phyloP scores from a whole-genome alignment of 2,329 filamentous ascomycete species.

The Penicillium nordicum region DNA sequence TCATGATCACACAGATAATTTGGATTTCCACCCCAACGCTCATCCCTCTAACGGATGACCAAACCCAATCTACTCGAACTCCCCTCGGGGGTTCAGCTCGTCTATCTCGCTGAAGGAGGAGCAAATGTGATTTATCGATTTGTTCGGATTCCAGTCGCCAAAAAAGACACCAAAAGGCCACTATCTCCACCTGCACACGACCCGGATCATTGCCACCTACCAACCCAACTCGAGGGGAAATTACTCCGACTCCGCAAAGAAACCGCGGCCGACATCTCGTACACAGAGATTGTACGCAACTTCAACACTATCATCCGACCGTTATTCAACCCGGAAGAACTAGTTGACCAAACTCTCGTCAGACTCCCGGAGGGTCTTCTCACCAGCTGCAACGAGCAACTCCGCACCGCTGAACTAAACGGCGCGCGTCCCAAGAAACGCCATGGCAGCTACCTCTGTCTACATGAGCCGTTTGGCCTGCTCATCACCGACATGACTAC shows the following conservation, averaged over 20 bases:
- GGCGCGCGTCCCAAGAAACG: constrained; percentile 49
- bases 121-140: constrained; percentile 73
- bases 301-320: constrained; percentile 48
- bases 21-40: constrained; percentile 5
- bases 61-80: constrained; percentile 35
- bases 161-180: constrained; percentile 22
- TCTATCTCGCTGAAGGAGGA: constrained; percentile 64
- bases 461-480: constrained; percentile 60
- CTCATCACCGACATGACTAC: constrained; percentile 71
- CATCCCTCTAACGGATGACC: constrained; percentile 30
- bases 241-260: constrained; percentile 62
- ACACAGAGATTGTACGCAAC: constrained; percentile 45
- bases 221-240: constrained; percentile 41
- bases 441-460: constrained; percentile 50
- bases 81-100: constrained; percentile 33
- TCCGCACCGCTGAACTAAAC: constrained; percentile 49
- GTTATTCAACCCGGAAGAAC: constrained; percentile 53
- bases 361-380: constrained; percentile 45
- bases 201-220: constrained; percentile 17
- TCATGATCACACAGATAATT: constrained; percentile 6
- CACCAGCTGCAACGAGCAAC: constrained; percentile 52
- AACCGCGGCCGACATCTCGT: constrained; percentile 50
- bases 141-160: constrained; percentile 29
- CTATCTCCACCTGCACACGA: constrained; percentile 16
- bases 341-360: constrained; percentile 57